Percentiles rank a stretch among this genome's conserved stretches.
phyloP scores from a whole-genome alignment of 176 grass and related monocot genomes.

The Triticum timopheevii region DNA sequence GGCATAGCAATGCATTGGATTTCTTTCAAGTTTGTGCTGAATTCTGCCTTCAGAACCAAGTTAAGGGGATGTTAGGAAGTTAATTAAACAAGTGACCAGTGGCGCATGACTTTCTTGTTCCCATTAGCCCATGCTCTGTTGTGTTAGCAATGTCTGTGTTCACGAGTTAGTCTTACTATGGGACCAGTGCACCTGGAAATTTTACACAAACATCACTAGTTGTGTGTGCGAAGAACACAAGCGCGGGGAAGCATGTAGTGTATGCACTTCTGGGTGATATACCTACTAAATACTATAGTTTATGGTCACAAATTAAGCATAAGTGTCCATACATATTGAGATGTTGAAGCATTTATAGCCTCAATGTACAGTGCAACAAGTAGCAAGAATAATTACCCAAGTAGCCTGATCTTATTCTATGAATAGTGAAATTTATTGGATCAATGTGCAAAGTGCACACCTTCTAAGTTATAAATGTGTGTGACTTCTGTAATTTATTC shows the following conservation, averaged over 20 bases:
- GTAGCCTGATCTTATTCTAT: neutral
- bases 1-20: neutral
- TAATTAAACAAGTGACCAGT: neutral
- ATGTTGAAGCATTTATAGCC: neutral
- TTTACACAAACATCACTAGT: neutral
- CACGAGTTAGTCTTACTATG: neutral
- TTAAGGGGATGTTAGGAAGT: slow-evolving; percentile 13
- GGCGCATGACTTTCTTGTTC: neutral
- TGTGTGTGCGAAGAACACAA: neutral
- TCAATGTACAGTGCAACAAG: slow-evolving; percentile 2
- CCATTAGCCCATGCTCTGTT: neutral
- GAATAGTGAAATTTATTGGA: neutral
- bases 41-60: slow-evolving; percentile 9
- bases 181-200: neutral
- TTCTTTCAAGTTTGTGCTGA: neutral
- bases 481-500: neutral
- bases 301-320: neutral
- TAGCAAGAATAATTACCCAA: neutral
- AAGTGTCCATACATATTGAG: neutral
- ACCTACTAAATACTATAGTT: neutral
- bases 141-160: neutral
- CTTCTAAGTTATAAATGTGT: neutral
- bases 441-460: neutral
- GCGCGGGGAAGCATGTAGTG: neutral
- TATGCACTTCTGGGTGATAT: neutral